These are phyloP conservation scores for Teratosphaeria gauchensis DNA, from an alignment of 2,329 filamentous ascomycete species.

Conservation along the genomic window DNA sequence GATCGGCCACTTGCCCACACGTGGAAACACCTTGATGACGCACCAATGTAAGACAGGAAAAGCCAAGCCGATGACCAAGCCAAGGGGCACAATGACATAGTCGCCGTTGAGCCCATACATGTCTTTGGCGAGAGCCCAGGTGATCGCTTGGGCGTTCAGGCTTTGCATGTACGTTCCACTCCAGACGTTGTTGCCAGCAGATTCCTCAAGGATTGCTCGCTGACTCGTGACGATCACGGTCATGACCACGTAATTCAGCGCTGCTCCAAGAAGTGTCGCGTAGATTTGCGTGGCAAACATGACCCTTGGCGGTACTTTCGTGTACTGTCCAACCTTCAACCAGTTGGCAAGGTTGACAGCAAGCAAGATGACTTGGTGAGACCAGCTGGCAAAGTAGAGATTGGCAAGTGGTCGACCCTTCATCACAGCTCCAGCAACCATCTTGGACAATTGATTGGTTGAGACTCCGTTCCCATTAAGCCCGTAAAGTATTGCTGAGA, in stretches of 20 bases:
- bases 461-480: not conserved
- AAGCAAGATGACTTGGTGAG: not conserved
- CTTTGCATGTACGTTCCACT: not conserved
- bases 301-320: not conserved
- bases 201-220: not conserved
- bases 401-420: not conserved
- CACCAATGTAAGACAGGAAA: not conserved
- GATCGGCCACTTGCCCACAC: not conserved
- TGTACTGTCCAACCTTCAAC: not conserved
- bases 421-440: not conserved
- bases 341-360: not conserved
- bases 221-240: not conserved
- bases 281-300: not conserved
- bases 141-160: not conserved
- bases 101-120: not conserved
- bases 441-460: not conserved
- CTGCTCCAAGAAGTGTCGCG: not conserved
- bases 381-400: not conserved
- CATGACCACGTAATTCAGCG: not conserved
- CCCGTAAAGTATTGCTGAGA: not conserved
- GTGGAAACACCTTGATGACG: not conserved
- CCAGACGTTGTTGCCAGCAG: not conserved
- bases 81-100: not conserved
- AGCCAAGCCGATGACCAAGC: not conserved
- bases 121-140: not conserved